Percentiles rank a stretch among this genome's conserved stretches.
phyloP scores from a whole-genome alignment of 2,329 filamentous ascomycete genomes.

The Ophiostoma montium region DNA sequence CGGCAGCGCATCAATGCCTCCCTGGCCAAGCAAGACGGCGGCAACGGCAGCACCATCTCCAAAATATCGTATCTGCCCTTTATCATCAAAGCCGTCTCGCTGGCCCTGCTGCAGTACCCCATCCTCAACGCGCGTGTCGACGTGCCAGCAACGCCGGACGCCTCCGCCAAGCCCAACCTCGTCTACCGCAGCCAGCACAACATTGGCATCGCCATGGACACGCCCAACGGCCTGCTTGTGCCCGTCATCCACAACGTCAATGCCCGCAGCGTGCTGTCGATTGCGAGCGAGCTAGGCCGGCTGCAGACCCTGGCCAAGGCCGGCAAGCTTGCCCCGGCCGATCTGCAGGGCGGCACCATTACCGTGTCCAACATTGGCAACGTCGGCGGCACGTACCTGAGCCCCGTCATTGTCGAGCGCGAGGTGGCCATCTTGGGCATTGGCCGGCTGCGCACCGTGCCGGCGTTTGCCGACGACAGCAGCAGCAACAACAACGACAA shows the following conservation, averaged over 20 bases:
- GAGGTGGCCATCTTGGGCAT: constrained; percentile 89
- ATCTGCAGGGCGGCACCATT: constrained; percentile 79
- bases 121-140: constrained; percentile 81
- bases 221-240: constrained; percentile 73
- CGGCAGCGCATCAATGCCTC: constrained; percentile 60
- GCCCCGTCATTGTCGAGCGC: constrained; percentile 77
- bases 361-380: constrained; percentile 95
- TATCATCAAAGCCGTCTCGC: constrained; percentile 86
- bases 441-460: constrained; percentile 65
- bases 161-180: constrained; percentile 52
- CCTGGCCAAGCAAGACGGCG: constrained; percentile 22
- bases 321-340: constrained; percentile 60
- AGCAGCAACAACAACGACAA: constrained; percentile 34
- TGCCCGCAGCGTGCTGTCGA: constrained; percentile 57
- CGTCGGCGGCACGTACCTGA: constrained; percentile 83
- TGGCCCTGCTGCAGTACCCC: constrained; percentile 69
- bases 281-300: constrained; percentile 61
- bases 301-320: constrained; percentile 58
- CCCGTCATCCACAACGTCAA: constrained; percentile 82
- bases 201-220: constrained; percentile 92
- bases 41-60: constrained; percentile 19
- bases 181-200: constrained; percentile 77
- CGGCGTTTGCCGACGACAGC: constrained; percentile 53
- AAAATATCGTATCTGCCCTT: constrained; percentile 88
- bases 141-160: constrained; percentile 17